phyloP scores from a whole-genome alignment of 108 stramenopile genomes.

The Cafeteria roenbergensis region DNA sequence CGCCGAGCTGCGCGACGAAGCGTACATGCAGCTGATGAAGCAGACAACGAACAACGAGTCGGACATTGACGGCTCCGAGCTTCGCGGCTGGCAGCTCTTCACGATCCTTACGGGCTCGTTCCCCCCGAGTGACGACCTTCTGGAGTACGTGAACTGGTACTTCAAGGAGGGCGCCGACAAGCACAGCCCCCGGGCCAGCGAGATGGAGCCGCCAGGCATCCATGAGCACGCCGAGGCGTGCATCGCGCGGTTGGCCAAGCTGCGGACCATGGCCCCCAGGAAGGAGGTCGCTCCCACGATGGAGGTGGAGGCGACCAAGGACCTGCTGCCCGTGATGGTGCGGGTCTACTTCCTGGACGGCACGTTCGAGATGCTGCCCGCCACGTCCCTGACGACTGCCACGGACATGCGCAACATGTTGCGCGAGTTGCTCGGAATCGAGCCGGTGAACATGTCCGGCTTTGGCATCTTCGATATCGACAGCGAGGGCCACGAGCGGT shows the following conservation, averaged over 20 bases:
- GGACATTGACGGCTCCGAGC: background rate
- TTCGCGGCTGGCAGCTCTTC: slow-evolving; percentile 33
- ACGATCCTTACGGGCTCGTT: slow-evolving; percentile 13
- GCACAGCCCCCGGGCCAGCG: too few relatives aligned
- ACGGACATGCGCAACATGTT: slow-evolving; percentile 14
- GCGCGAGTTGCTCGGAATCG: slow-evolving; percentile 9
- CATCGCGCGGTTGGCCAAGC: slow-evolving; percentile 1
- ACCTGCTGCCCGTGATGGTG: slow-evolving; percentile 2
- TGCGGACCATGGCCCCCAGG: slow-evolving; percentile 21
- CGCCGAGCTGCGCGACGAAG: slow-evolving; percentile 32
- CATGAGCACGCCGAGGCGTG: slow-evolving; percentile 13
- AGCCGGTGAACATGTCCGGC: background rate
- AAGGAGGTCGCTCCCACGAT: slow-evolving; percentile 22
- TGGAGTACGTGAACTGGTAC: slow-evolving; percentile 11
- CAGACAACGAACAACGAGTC: slow-evolving; percentile 29
- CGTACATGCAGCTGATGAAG: slow-evolving; percentile 36
- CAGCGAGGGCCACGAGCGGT: slow-evolving; percentile 24
- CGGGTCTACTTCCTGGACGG: slow-evolving; percentile 29
- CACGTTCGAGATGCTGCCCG: slow-evolving; percentile 11
- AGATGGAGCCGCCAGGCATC: slow-evolving; percentile 4
- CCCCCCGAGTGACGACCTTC: slow-evolving; percentile 15
- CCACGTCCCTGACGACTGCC: slow-evolving; percentile 23
- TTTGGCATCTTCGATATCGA: slow-evolving; percentile 27
- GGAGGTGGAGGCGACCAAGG: slow-evolving; percentile 20
- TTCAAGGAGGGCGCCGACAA: slow-evolving; percentile 3